A percentile compares a stretch with the other conserved stretches of the same genome.
These are phyloP conservation scores for Aureobasidium musti DNA, from an alignment of 2,329 filamentous ascomycete species.

Conservation along the genomic window DNA sequence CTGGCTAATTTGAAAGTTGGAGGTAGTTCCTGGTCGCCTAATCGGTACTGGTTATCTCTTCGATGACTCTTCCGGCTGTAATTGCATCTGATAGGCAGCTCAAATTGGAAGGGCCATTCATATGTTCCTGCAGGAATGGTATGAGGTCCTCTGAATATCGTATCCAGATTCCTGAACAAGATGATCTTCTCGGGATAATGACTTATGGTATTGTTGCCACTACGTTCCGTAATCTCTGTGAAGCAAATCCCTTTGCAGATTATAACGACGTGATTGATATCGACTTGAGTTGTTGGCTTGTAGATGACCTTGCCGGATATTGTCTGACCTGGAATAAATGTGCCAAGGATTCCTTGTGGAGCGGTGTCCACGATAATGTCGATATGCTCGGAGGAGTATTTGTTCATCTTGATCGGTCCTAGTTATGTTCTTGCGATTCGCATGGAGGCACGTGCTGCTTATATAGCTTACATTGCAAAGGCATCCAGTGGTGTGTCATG, in stretches of 20 bases:
- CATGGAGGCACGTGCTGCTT: neutral
- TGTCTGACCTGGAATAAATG: conserved; percentile 14
- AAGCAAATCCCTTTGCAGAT: conserved; percentile 12
- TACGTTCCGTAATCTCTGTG: neutral
- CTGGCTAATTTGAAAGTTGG: conserved; percentile 16
- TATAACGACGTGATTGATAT: conserved; percentile 12
- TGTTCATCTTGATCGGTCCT: neutral
- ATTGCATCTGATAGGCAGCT: neutral
- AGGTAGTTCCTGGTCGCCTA: conserved; percentile 4
- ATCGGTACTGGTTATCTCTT: neutral
- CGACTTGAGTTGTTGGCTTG: neutral
- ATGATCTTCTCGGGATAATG: conserved; percentile 15
- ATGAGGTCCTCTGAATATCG: conserved; percentile 6
- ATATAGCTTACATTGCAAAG: neutral
- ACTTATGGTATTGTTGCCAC: conserved; percentile 6
- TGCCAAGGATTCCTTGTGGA: neutral
- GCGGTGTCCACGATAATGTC: conserved; percentile 2
- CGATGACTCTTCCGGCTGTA: neutral
- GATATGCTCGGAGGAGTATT: conserved; percentile 6
- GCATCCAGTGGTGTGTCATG: too few species aligned
- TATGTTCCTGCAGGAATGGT: neutral
- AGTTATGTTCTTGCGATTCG: neutral
- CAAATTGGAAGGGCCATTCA: conserved; percentile 19
- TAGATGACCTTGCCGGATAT: conserved; percentile 20
- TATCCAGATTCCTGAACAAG: conserved; percentile 1